Evolutionary conservation across 2,329 filamentous ascomycete species (phyloP), one percentile per base, ranked within the genome.

Genomic region (Penicillium brasilianum): DNA sequence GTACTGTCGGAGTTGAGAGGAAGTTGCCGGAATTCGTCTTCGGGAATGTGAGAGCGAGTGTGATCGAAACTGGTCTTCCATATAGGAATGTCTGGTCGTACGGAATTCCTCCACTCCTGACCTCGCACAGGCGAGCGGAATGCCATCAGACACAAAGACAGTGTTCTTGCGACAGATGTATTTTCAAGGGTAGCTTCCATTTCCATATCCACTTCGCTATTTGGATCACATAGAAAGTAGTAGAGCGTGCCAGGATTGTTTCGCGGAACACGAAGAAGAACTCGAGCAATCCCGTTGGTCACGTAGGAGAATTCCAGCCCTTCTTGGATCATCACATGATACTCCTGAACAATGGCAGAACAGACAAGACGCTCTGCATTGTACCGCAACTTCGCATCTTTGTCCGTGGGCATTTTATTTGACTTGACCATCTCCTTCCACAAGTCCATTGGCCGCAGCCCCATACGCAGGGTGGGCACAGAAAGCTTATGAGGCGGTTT

Each of bases 211-310:
- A 58, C 41, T 59, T 64, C 58, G n/a, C 57, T 61, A 25, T 69
- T 66, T 1, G 68, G 72, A 30, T 74, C 66, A 57, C 63, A 68
- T 13, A 71, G 60, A 61, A 68, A 66, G 60, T 74, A 73, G 59
- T 71, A 70, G 2, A 74, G 66, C 7, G 60, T 71, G 39, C n/a
- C 48, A 10, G 70, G 71, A 13, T 52, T 13, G 37, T 52, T 14
- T 28, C 39, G 2, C 39, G 13, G 50, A 28, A 52, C 20, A 5
- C 22, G 32, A 30, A 51, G 48, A 34, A 52, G 50, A 18, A 52
- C 50, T 14, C 50, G 50, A 37, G 50, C 50, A 2, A 52, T 20
- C 8, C 50, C 20, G 34, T 52, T 52, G 2, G 50, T 52, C 34
- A 52, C 20, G 34, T 39, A 39, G 34, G 50, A 39, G 20, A 39